Base-by-base conservation (phyloP, 768 basidiomycete species). In the Lyophyllum decastes region DNA sequence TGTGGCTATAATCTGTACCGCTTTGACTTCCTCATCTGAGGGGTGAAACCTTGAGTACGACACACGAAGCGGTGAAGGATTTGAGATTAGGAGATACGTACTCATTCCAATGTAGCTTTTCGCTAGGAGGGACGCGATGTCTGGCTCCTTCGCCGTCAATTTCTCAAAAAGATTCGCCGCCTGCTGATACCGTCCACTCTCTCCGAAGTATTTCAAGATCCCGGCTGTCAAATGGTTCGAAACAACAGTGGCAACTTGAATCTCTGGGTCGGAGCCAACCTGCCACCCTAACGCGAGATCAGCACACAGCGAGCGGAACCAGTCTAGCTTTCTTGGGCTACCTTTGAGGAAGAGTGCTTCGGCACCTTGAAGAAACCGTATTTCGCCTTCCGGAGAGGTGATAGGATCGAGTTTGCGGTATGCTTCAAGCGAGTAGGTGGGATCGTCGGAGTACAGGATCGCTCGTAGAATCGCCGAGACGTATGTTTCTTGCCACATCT, bases 401-500 rank as follows among this genome's bases (percentile, higher is more conserved):
- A 99, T 95, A 2, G 97, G 96, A 69, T 98, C 96, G 33, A 99
- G 80, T 68, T 95, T 96, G 66, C 97, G 89, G 70, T 94, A 98
- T 14, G 94, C 94, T 22, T 98, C 95, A 10, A 98, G 78, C 66
- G 86, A 83, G 70, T 98, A 94, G 22, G 87, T 89, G 9, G 93
- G 87, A 68, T 99, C 97, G 72, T 98, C 97, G 27, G 95, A 94
- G 72, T 98, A 98, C 34, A 98, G 81, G 46, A 98, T 92, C 2
- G 96, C 84, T 24, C 97, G 84, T 1, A 98, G 81, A 17, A 98
- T 67, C 2, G 96, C 95, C 2, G 97, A 98, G 1, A 98, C 84
- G 69, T 95, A 98, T 1, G 95, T 95, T 75, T 99, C 97, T 70
- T 94, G 92, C 97, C 97, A 99, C 24, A 99, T 85, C 26, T 94